Base-by-base conservation (phyloP, 257 asterid species). In the Perilla frutescens region DNA sequence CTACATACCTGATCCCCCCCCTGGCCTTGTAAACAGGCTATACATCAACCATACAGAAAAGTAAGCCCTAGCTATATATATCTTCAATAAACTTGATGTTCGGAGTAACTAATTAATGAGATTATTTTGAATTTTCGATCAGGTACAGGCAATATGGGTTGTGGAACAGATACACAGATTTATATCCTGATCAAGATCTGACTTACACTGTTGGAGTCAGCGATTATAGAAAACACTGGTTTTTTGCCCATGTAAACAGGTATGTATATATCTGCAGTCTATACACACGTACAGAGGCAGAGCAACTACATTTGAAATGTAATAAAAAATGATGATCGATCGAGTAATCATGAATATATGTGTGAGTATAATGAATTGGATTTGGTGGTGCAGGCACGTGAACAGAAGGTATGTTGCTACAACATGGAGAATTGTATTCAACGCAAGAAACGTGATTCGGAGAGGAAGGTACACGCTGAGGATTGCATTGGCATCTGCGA, bases 401-500 rank as follows among this genome's bases (percentile, higher is more conserved):
- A 63, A 58, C 3, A 10, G 51, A 2, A 48, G 62, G 3, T 82
- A 79, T 53, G 39, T 29, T 36, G 76, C 97, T n/a, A 84, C 97
- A 0, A 88, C 90, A 37, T 89, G 97, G 97, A 80, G 75, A 80
- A 78, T 93, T 55, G 69, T 62, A 12, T 93, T 91, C 65, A 75
- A 83, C 58, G 62, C 82, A 4, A 48, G 26, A 49, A 76, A 77
- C 8, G 86, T 89, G 14, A 43, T 3, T 40, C 44, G 55, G 7
- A 39, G 11, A 3, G 89, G 82, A 57, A 78, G 41, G 32, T 91
- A 88, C 31, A 85, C 87, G 8, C 79, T 93, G 5, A 78, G 86
- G 74, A 31, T 93, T 45, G 97, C 97, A 37, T 57, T 93, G 61
- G 97, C 98, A n/a, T 84, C 98, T 13, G 84, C 98, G 11, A 71